Conservation (phyloP, 441 rosid species). For the Macaranga tanarius region DNA sequence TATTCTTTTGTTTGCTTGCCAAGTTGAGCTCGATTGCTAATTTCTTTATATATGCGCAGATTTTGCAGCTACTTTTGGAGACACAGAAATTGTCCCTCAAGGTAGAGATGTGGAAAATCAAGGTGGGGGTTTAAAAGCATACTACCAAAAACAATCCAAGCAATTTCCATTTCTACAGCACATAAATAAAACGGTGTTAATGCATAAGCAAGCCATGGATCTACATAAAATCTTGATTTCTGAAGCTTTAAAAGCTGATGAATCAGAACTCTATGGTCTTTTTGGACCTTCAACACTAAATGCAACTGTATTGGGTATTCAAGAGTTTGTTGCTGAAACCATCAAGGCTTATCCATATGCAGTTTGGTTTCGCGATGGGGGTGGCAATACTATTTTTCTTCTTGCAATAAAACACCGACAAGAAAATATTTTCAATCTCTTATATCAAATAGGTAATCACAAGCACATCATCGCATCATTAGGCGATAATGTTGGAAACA, state of each 20-base stretch:
- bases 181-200: neutral
- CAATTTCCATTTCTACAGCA: neutral
- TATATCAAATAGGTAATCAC: neutral
- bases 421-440: neutral
- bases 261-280: neutral
- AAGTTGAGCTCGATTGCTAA: neutral
- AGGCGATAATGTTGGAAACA: neutral
- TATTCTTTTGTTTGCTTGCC: neutral
- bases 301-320: neutral
- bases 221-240: neutral
- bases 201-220: constrained; percentile 1
- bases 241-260: neutral
- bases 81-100: neutral
- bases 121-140: neutral
- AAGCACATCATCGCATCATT: neutral
- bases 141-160: neutral
- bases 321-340: neutral
- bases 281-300: neutral
- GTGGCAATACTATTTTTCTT: neutral
- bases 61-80: neutral
- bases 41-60: neutral
- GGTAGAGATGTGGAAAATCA: neutral
- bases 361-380: neutral
- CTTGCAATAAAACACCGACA: neutral
- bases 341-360: neutral